A percentile compares a stretch with the other conserved stretches of the same genome.
Conservation (phyloP, 2,329 filamentous ascomycete genomes). For the Stagonosporopsis vannaccii region DNA sequence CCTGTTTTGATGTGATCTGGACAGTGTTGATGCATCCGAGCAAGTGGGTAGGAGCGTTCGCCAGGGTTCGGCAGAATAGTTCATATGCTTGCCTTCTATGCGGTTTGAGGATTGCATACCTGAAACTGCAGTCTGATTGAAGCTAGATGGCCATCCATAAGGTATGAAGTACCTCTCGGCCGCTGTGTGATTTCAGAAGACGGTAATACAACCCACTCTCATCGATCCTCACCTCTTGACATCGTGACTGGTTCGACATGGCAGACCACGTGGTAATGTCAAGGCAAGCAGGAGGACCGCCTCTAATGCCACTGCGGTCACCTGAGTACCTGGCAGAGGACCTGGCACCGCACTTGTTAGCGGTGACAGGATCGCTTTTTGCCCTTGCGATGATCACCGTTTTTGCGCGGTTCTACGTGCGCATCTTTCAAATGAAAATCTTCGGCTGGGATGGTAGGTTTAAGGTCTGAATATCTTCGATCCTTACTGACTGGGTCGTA, state of each 20-base stretch:
- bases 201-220: not conserved
- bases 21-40: not conserved
- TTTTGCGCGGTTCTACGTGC: slow-evolving; percentile 30
- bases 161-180: not conserved
- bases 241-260: not conserved
- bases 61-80: not conserved
- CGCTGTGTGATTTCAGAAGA: not conserved
- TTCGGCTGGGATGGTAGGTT: slow-evolving; percentile 32
- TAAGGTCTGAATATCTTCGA: not conserved
- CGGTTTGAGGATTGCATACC: slow-evolving; percentile 1
- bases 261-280: not conserved
- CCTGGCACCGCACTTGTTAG: slow-evolving; percentile 48
- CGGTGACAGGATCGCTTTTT: slow-evolving; percentile 50
- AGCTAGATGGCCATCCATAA: not conserved
- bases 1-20: not conserved
- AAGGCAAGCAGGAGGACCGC: not conserved
- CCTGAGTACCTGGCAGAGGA: slow-evolving; percentile 47
- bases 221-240: not conserved
- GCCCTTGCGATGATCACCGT: slow-evolving; percentile 35
- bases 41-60: not conserved
- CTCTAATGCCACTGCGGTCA: not conserved
- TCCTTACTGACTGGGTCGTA: slow-evolving; percentile 11
- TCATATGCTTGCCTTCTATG: slow-evolving; percentile 1
- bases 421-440: slow-evolving; percentile 31
- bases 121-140: not conserved